Base-by-base conservation (phyloP, 495 filamentous ascomycete genomes). In the Letharia lupina region DNA sequence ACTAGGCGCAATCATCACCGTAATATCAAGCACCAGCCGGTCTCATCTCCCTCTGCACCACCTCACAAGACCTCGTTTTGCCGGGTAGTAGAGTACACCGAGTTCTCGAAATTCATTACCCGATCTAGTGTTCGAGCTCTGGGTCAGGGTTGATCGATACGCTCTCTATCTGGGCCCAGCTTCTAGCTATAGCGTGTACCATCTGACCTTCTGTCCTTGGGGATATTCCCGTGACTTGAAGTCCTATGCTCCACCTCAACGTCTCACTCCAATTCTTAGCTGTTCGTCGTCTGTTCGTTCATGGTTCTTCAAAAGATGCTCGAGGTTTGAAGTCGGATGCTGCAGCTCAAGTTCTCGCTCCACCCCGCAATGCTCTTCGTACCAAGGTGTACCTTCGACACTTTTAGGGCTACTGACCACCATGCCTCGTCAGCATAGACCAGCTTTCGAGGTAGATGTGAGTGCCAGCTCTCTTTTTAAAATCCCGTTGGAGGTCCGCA, bases 391-490 rank as follows among this genome's bases (percentile, higher is more conserved):
- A 2, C 37, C 16, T n/a, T 61, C 40, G 12, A 40, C 28, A 41
- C n/a, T 41, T 33, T 10, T 54, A 11, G 6, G 15, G n/a, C 39
- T 44, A 47, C 28, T 20, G 18, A 45, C 6, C 42, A 47, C 60
- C 23, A 62, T 48, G 60, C 42, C 60, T 47, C 42, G 33, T 33
- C 20, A 37, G 33, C 42, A 44, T n/a, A 33, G 41, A 45, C 47
- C 41, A 44, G 12, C 42, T 47, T 47, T 47, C 31, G n/a, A 28
- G 42, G 13, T 9, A 44, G 23, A 23, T 42, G 23, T 44, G 11
- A 61, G n/a, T 23, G 23, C 40, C 59, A 41, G 40, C n/a, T n/a
- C 33, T 61, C 47, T 62, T 4, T 47, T 62, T 3, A 47, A 44
- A 23, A 15, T 62, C 20, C 28, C 60, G 0, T 33, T 3, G 33